Percentiles rank a stretch among this genome's conserved stretches.
These are phyloP conservation scores for Leucocoprinus leucothites DNA, from an alignment of 768 basidiomycete genomes.

Conservation along the genomic window DNA sequence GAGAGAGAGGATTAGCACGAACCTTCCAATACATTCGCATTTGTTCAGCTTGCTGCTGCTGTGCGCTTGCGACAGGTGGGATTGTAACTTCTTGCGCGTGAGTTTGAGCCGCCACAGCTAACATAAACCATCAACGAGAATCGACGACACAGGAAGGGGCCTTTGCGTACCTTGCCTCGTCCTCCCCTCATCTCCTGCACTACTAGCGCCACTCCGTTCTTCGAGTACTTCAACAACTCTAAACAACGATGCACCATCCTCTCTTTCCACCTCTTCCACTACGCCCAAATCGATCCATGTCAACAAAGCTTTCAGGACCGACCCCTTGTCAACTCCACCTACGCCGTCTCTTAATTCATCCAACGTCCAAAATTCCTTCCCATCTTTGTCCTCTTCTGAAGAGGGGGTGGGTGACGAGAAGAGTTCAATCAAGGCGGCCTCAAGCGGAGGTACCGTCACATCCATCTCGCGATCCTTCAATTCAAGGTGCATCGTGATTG, in stretches of 20 bases:
- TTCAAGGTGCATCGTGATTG: slow-evolving; percentile 75
- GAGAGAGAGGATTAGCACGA: background rate
- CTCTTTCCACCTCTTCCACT: slow-evolving; percentile 61
- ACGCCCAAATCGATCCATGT: slow-evolving; percentile 87
- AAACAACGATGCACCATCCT: slow-evolving; percentile 49
- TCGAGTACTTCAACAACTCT: slow-evolving; percentile 62
- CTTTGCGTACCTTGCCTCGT: background rate
- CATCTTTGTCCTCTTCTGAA: slow-evolving; percentile 44
- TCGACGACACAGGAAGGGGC: too few species aligned
- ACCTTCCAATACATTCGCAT: slow-evolving; percentile 90
- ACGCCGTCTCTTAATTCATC: slow-evolving; percentile 65
- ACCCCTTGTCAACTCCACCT: slow-evolving; percentile 59
- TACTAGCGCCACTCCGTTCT: slow-evolving; percentile 29
- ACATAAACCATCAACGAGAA: background rate
- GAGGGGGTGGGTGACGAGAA: slow-evolving; percentile 43
- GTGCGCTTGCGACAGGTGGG: slow-evolving; percentile 48
- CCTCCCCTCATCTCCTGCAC: background rate
- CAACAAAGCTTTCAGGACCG: slow-evolving; percentile 68
- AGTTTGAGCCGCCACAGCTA: slow-evolving; percentile 15
- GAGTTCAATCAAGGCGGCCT: slow-evolving; percentile 87
- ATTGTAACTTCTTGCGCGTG: slow-evolving; percentile 23
- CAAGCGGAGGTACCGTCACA: slow-evolving; percentile 79
- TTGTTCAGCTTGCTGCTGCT: slow-evolving; percentile 81
- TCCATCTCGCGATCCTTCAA: slow-evolving; percentile 77
- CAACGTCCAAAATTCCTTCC: slow-evolving; percentile 50